Evolutionary conservation across 2,329 filamentous ascomycete genomes (phyloP).

Genomic region (Setomelanomma holmii): DNA sequence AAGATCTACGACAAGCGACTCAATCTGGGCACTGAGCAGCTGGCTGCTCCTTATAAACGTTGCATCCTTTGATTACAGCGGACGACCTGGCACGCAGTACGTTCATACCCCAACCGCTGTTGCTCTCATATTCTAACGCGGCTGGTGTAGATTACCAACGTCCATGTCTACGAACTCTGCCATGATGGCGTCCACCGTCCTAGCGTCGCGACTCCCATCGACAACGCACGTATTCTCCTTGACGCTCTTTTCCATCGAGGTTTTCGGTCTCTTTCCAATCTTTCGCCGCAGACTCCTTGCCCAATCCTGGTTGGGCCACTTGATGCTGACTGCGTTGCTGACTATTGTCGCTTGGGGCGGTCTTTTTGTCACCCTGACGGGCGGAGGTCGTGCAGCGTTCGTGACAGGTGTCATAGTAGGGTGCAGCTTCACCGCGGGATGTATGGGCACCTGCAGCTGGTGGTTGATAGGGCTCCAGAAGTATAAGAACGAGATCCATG

Average conservation of each 20-base stretch:
- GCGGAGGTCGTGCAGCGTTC: slow-evolving; percentile 62
- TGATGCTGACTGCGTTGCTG: slow-evolving; percentile 75
- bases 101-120: slow-evolving; percentile 5
- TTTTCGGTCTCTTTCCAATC: slow-evolving; percentile 97
- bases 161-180: slow-evolving; percentile 93
- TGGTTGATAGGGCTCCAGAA: slow-evolving; percentile 97
- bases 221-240: slow-evolving; percentile 95
- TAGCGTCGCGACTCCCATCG: slow-evolving; percentile 85
- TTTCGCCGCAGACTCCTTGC: slow-evolving; percentile 89
- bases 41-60: slow-evolving; percentile 95
- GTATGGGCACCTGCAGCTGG: slow-evolving; percentile 95
- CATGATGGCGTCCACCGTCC: slow-evolving; percentile 92
- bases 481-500: slow-evolving; percentile 99
- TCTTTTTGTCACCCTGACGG: slow-evolving; percentile 67
- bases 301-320: slow-evolving; percentile 81
- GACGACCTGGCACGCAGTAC: slow-evolving; percentile 64
- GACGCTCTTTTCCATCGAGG: slow-evolving; percentile 94
- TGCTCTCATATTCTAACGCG: slow-evolving; percentile 14
- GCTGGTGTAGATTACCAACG: slow-evolving; percentile 68
- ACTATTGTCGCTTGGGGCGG: slow-evolving; percentile 82
- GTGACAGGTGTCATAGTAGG: slow-evolving; percentile 79
- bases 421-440: slow-evolving; percentile 74
- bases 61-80: slow-evolving; percentile 96
- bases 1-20: slow-evolving; percentile 87
- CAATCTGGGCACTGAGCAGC: slow-evolving; percentile 96